These are phyloP conservation scores for Lagenaria siceraria DNA, from an alignment of 306 rosid genomes.

Conservation along the genomic window DNA sequence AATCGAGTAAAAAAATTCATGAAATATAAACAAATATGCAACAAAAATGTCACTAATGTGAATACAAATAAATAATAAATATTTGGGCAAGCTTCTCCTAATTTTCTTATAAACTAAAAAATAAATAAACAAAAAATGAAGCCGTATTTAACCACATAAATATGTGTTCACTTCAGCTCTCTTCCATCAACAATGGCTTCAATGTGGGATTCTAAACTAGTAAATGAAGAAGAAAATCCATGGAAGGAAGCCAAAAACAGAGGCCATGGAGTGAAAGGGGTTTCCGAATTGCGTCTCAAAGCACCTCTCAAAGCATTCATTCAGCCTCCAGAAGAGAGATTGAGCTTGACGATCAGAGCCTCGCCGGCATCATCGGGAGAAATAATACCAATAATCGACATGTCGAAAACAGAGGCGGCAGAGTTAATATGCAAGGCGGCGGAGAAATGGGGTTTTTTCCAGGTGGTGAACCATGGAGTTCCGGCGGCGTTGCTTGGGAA, in stretches of 20 bases:
- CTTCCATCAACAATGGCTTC: slow-evolving; percentile 14
- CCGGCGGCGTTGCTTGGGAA: slow-evolving; percentile 26
- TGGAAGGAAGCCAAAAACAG: slow-evolving; percentile 5
- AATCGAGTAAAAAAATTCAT: no score
- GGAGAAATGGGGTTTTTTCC: slow-evolving; percentile 56
- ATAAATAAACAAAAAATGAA: no score
- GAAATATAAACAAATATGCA: no score
- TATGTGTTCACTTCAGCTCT: no score
- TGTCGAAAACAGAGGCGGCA: slow-evolving; percentile 23
- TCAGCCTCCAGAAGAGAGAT: slow-evolving; percentile 43
- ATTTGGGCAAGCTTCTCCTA: no score
- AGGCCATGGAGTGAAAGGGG: slow-evolving; percentile 51
- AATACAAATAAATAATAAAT: no score
- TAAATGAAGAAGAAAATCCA: background rate
- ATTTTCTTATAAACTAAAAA: no score
- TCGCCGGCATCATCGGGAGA: background rate
- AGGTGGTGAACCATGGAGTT: slow-evolving; percentile 44
- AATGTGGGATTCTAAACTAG: background rate
- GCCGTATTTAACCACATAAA: no score
- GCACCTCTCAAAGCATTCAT: slow-evolving; percentile 35
- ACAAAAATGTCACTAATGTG: no score
- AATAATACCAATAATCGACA: slow-evolving; percentile 44
- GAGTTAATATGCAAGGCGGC: slow-evolving; percentile 45
- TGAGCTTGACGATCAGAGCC: background rate
- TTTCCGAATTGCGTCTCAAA: slow-evolving; percentile 35